Conservation (phyloP, 805 yeast species). For the Wickerhamiella slavikovae region DNA sequence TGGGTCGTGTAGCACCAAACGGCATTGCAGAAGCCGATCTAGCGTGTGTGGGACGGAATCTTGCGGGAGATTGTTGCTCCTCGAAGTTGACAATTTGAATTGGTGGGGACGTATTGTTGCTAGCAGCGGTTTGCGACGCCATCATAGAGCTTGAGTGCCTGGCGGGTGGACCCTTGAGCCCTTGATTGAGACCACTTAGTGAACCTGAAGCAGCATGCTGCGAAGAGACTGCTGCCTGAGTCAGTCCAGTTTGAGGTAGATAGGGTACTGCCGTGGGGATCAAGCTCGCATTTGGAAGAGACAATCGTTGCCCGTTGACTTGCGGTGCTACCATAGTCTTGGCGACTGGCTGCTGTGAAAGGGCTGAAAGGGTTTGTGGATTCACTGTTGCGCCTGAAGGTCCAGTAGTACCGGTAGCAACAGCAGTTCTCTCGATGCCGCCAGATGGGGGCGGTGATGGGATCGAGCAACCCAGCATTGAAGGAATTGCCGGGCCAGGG, state of each 20-base stretch:
- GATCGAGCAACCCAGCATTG: slow-evolving; percentile 27
- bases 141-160: too few species aligned
- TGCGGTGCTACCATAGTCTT: too few species aligned
- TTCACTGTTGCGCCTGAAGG: slow-evolving; percentile 4
- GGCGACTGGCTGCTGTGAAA: slow-evolving; percentile 5
- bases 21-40: slow-evolving; percentile 11
- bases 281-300: too few species aligned
- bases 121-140: background rate
- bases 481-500: slow-evolving; percentile 43
- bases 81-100: slow-evolving; percentile 10
- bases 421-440: slow-evolving; percentile 4
- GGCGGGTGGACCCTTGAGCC: too few species aligned
- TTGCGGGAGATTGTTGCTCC: slow-evolving; percentile 7
- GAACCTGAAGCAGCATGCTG: slow-evolving; percentile 7
- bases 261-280: too few species aligned
- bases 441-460: slow-evolving; percentile 1
- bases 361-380: background rate
- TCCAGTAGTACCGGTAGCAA: slow-evolving; percentile 8
- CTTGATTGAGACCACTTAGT: too few species aligned
- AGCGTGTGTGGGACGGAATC: slow-evolving; percentile 8
- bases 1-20: slow-evolving; percentile 4
- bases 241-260: background rate
- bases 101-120: slow-evolving; percentile 4
- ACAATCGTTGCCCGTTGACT: too few species aligned
- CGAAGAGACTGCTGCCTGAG: slow-evolving; percentile 9